A percentile compares a stretch with the other conserved stretches of the same genome.
These are phyloP conservation scores for Fraxinus pennsylvanica DNA, from an alignment of 257 asterid genomes.

Conservation along the genomic window DNA sequence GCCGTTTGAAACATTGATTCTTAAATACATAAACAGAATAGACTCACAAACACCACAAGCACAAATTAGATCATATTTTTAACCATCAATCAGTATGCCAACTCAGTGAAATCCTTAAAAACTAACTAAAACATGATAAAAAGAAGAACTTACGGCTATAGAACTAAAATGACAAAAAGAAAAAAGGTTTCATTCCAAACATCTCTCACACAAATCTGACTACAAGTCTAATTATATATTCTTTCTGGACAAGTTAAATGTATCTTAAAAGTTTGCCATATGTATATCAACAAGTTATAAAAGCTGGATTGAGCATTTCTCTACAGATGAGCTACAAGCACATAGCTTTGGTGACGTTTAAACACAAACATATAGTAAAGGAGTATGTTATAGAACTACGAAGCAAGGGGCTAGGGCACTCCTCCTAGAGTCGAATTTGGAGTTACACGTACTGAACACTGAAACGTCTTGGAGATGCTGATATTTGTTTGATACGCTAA, in stretches of 20 bases:
- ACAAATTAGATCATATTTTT: neutral
- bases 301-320: neutral
- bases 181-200: neutral
- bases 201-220: neutral
- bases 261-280: neutral
- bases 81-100: neutral
- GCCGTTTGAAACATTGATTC: neutral
- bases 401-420: neutral
- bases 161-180: neutral
- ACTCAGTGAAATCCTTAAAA: neutral
- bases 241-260: neutral
- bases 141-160: neutral
- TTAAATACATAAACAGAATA: neutral
- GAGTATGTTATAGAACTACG: neutral
- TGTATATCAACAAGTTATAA: neutral
- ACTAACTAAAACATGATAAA: too few species aligned
- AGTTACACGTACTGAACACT: neutral
- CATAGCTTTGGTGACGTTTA: neutral
- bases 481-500: neutral
- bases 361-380: neutral
- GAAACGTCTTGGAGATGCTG: neutral
- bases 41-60: neutral
- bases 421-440: neutral
- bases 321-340: neutral
- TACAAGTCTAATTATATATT: neutral